Conservation (phyloP, 73 alveolate species). For the Uronychia binucleata region DNA sequence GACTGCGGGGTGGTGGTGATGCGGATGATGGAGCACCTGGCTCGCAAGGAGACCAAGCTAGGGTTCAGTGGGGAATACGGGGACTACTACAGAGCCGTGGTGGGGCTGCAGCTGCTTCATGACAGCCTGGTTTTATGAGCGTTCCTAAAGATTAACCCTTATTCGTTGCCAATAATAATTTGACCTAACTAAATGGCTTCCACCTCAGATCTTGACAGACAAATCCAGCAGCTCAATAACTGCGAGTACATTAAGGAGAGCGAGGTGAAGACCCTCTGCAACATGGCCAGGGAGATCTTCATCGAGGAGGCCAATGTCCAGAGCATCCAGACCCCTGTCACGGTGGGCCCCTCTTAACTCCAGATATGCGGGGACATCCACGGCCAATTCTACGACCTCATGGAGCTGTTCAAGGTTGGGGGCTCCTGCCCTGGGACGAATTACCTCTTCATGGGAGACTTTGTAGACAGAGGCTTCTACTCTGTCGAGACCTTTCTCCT, state of each 20-base stretch:
- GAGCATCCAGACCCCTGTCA: constrained; percentile 82
- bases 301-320: constrained; percentile 88
- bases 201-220: constrained; percentile 56
- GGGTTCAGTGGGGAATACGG: background rate
- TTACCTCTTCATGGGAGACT: constrained; percentile 93
- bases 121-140: background rate
- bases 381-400: constrained; percentile 91
- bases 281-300: constrained; percentile 83
- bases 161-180: background rate
- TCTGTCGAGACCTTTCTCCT: constrained; percentile 92
- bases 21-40: background rate
- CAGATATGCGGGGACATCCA: constrained; percentile 91
- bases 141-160: background rate
- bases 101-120: background rate
- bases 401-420: constrained; percentile 91
- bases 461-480: constrained; percentile 93
- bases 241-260: constrained; percentile 93
- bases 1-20: background rate
- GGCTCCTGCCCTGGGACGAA: constrained; percentile 91
- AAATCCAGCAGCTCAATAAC: constrained; percentile 68
- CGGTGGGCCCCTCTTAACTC: constrained; percentile 44
- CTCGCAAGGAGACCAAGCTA: background rate
- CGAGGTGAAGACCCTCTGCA: constrained; percentile 88
- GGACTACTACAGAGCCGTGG: background rate
- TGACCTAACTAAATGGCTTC: background rate